Evolutionary conservation across 208 protist species (phyloP), one percentile per base, ranked within the genome.

Genomic region (Trypanosoma scelopori): DNA sequence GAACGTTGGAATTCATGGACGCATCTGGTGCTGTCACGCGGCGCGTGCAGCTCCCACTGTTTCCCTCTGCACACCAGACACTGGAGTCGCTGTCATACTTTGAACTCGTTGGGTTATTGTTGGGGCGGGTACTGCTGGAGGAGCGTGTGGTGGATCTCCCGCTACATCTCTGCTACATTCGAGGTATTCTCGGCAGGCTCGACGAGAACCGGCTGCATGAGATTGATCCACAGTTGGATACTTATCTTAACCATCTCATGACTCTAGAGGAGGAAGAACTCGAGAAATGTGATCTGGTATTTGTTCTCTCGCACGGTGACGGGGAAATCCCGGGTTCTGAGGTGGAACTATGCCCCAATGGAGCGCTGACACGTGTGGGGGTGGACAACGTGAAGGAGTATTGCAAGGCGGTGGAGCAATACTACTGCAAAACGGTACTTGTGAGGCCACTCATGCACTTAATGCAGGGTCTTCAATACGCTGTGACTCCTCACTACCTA

Each of bases 121-220:
- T 92, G 3, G 86, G 82, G 0, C 85, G 84, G 1, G 65, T 87
- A 37, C 67, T 95, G 22, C 62, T 85, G 60, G 68, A 87, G 42
- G 73, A 71, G n/a, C 69, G 76, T 32, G 78, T 80, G 0, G 70
- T 78, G 13, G 61, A 75, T 5, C 66, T 95, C 20, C 78, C 51
- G 16, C 79, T 95, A 49, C 82, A 92, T 70, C 77, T 76, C 0
- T 72, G 84, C 1, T 79, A 92, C 30, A 55, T 87, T 35, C 78
- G 76, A 18, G 72, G 71, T 0, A 61, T 94, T 50, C 64, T 76
- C n/a, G 86, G 78, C 5, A 71, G 84, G 25, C 22, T 68, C 27
- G 64, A 67, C 1, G 27, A 32, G 1, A 69, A 65, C 35, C 20
- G 9, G 6, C 53, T 81, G 15, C 22, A 15, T 23, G 50, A 71